Evolutionary conservation across 2,329 filamentous ascomycete genomes (phyloP).

Genomic region (Volutella citrinella): DNA sequence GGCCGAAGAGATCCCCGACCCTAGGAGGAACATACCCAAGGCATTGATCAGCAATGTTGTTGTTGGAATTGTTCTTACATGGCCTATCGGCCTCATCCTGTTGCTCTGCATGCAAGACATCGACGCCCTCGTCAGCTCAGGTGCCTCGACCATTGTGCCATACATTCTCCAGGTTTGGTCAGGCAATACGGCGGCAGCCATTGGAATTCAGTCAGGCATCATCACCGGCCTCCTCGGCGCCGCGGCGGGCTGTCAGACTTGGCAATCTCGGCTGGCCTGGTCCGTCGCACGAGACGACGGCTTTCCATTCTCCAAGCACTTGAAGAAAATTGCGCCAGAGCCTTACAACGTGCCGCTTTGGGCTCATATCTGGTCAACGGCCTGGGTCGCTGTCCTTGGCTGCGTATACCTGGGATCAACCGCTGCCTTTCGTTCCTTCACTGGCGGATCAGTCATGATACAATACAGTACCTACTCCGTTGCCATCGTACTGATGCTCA

Average conservation of each 20-base stretch:
- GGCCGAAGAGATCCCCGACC: constrained; percentile 7
- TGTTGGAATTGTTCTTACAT: background rate
- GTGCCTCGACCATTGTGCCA: background rate
- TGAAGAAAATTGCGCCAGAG: background rate
- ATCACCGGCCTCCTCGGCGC: background rate
- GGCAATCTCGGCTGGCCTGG: constrained; percentile 8
- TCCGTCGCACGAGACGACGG: constrained; percentile 3
- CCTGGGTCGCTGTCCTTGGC: background rate
- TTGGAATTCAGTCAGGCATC: background rate
- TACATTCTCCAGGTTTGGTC: too few species aligned
- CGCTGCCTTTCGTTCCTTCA: constrained; percentile 5
- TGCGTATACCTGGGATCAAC: constrained; percentile 3
- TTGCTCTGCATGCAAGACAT: background rate
- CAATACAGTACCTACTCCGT: constrained; percentile 4
- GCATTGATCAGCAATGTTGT: constrained; percentile 1
- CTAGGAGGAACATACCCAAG: constrained; percentile 1
- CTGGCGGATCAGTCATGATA: background rate
- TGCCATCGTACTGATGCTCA: background rate
- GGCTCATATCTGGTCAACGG: constrained; percentile 1
- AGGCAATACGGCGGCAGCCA: background rate
- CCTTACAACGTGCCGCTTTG: background rate
- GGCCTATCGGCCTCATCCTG: background rate
- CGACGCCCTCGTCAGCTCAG: background rate
- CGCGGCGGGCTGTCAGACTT: constrained; percentile 1
- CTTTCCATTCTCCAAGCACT: constrained; percentile 1